Evolutionary conservation across 352 stramenopile genomes (phyloP).

Genomic region (Globisporangium canariense): DNA sequence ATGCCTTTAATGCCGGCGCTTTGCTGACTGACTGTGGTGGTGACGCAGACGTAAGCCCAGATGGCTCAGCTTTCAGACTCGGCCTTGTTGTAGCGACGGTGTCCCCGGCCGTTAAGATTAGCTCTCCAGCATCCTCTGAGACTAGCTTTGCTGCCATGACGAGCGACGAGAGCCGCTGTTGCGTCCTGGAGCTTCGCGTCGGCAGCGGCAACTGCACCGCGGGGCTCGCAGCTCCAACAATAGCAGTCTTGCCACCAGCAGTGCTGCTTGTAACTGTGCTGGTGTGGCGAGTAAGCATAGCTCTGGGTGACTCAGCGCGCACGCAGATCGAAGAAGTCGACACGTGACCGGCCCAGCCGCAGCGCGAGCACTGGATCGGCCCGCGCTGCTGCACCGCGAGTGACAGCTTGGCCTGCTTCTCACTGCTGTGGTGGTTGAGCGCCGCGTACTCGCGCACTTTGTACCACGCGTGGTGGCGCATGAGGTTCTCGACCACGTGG

Average conservation of each 20-base stretch:
- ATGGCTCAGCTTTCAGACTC: too few relatives aligned
- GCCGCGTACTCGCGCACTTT: conserved; percentile 54
- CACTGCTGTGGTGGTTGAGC: conserved; percentile 53
- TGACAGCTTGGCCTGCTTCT: conserved; percentile 36
- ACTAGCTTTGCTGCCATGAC: not conserved
- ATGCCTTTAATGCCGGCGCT: not conserved
- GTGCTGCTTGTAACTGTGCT: not conserved
- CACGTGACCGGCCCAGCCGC: conserved; percentile 47
- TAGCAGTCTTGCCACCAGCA: not conserved
- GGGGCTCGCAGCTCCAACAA: not conserved
- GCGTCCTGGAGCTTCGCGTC: conserved; percentile 4
- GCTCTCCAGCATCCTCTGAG: not conserved
- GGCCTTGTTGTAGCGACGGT: not conserved
- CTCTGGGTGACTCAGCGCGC: conserved; percentile 2
- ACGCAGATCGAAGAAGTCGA: conserved; percentile 48
- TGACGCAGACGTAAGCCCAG: too few relatives aligned
- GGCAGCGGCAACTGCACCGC: not conserved
- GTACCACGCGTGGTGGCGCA: conserved; percentile 46
- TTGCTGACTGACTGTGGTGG: not conserved
- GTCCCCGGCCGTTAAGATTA: not conserved
- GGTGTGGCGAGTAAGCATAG: not conserved
- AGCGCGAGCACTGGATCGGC: conserved; percentile 50
- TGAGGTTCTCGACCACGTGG: conserved; percentile 39
- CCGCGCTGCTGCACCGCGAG: conserved; percentile 41
- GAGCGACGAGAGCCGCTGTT: conserved; percentile 1